Conservation (phyloP, 805 yeast genomes). For the Lachancea nothofagi region DNA sequence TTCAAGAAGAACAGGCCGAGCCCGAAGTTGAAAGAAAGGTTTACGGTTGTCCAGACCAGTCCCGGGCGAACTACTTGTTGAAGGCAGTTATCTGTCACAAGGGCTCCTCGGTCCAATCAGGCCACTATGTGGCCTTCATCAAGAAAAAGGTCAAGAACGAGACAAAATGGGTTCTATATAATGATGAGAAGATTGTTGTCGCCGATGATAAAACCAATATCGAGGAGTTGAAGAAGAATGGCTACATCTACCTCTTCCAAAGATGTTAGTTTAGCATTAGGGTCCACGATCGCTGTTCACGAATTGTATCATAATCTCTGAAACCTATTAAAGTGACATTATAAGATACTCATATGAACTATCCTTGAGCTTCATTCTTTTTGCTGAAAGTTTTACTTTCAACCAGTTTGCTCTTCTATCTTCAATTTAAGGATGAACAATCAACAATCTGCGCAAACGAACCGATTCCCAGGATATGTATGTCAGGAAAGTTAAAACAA, state of each 20-base stretch:
- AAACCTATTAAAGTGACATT: slow-evolving; percentile 1
- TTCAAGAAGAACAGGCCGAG: slow-evolving; percentile 30
- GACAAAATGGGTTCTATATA: slow-evolving; percentile 67
- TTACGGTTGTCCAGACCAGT: slow-evolving; percentile 16
- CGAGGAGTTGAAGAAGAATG: slow-evolving; percentile 42
- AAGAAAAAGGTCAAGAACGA: slow-evolving; percentile 38
- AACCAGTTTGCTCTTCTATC: too few relatives aligned
- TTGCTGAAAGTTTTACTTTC: too few relatives aligned
- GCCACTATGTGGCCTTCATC: slow-evolving; percentile 83
- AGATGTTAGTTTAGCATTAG: not conserved
- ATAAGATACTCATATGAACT: not conserved
- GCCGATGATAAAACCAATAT: slow-evolving; percentile 40
- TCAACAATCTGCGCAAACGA: slow-evolving; percentile 3
- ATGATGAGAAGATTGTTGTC: slow-evolving; percentile 81
- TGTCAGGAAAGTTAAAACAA: not conserved
- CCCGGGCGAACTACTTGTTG: slow-evolving; percentile 32
- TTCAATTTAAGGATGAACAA: slow-evolving; percentile 7
- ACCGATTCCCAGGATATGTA: slow-evolving; percentile 8
- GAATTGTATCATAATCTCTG: slow-evolving; percentile 3
- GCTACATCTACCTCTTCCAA: slow-evolving; percentile 39
- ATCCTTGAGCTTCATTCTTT: not conserved
- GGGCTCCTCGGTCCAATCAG: slow-evolving; percentile 84
- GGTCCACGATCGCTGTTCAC: not conserved
- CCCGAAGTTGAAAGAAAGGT: slow-evolving; percentile 7
- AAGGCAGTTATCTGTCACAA: slow-evolving; percentile 78